Conservation (phyloP, 2,329 filamentous ascomycete genomes). For the Botryotinia convoluta region DNA sequence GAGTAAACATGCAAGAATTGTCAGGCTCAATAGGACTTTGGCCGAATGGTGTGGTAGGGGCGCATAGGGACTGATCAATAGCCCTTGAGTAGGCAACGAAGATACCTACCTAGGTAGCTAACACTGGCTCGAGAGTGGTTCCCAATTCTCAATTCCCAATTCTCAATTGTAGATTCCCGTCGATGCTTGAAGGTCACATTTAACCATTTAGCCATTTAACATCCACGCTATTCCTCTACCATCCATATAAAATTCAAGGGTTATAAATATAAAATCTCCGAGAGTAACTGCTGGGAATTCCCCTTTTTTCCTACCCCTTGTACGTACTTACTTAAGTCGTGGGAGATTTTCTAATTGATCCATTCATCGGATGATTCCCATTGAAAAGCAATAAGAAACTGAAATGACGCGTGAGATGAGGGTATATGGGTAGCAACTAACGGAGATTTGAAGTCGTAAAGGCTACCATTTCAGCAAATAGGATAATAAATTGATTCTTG, state of each 20-base stretch:
- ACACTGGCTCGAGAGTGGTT: background rate
- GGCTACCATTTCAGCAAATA: background rate
- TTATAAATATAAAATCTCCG: slow-evolving; percentile 17
- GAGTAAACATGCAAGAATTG: background rate
- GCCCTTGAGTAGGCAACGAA: background rate
- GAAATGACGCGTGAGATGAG: slow-evolving; percentile 6
- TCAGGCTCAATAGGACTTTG: background rate
- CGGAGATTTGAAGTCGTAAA: slow-evolving; percentile 5
- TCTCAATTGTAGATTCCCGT: background rate
- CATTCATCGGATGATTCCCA: background rate
- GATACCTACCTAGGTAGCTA: background rate
- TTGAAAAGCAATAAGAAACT: background rate
- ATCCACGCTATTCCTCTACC: background rate
- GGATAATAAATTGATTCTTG: background rate
- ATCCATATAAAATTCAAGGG: background rate
- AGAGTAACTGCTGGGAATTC: slow-evolving; percentile 11
- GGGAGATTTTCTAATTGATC: background rate
- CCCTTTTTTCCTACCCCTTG: background rate
- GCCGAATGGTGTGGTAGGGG: background rate
- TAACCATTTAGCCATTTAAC: background rate
- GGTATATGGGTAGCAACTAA: background rate
- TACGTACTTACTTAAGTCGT: slow-evolving; percentile 9
- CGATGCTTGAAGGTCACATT: background rate
- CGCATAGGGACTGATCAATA: background rate
- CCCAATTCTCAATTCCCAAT: background rate